phyloP scores from a whole-genome alignment of 257 asterid species.

The Plantago major region DNA sequence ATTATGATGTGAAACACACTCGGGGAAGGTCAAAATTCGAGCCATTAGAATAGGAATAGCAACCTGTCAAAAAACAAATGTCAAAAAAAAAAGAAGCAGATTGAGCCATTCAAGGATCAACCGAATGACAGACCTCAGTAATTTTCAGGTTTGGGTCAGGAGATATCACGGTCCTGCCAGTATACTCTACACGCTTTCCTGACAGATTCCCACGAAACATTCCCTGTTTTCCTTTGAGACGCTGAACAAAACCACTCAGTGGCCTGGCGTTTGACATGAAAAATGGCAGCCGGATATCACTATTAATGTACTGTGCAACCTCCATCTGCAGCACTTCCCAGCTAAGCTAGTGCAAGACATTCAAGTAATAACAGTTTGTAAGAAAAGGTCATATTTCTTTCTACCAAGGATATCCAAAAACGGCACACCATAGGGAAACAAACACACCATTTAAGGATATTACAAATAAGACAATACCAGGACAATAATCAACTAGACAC shows the following conservation, averaged over 20 bases:
- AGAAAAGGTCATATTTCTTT: neutral
- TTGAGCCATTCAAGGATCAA: constrained; percentile 10
- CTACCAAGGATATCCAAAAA: too few relatives aligned
- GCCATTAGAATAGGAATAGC: constrained; percentile 90
- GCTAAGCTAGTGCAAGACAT: constrained; percentile 37
- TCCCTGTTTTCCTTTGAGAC: constrained; percentile 95
- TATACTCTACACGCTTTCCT: constrained; percentile 94
- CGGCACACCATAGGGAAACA: too few relatives aligned
- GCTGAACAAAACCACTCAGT: constrained; percentile 87
- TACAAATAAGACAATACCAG: constrained; percentile 34
- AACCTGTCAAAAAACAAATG: constrained; percentile 45
- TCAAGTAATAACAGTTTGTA: constrained; percentile 10
- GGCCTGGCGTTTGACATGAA: constrained; percentile 33
- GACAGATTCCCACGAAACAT: constrained; percentile 88
- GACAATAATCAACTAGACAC: too few relatives aligned
- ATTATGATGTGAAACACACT: constrained; percentile 88
- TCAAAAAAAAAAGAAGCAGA: constrained; percentile 15
- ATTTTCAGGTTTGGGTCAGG: constrained; percentile 94
- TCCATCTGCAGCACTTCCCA: constrained; percentile 73
- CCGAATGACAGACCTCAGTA: constrained; percentile 53
- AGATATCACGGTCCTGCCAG: constrained; percentile 96
- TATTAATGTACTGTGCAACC: constrained; percentile 83
- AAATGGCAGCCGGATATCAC: constrained; percentile 56
- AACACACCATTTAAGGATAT: neutral
- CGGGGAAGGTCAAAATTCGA: constrained; percentile 76